Base-by-base conservation (phyloP, 768 basidiomycete genomes). In the Agrocybe chaxingu region DNA sequence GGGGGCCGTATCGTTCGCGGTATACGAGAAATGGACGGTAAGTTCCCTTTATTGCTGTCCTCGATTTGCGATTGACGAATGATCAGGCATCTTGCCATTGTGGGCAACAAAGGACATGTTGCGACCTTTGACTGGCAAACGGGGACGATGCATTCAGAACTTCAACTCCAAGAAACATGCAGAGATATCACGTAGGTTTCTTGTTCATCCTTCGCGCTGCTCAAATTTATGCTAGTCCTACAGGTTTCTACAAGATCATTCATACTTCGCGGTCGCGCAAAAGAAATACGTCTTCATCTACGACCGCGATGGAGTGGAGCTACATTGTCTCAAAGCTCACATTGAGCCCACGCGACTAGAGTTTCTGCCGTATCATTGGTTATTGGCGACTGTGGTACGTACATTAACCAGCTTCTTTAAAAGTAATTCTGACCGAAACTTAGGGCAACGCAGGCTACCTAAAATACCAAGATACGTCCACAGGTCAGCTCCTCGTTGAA, bases 381-480 rank as follows among this genome's bases (percentile, higher is more conserved):
- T 99, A 8, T 79, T 99, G 2, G 91, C 83, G 8, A 86, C 82
- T 53, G 76, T 93, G 11, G 92, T 94, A 63, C 50, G 88, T 76
- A 18, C 32, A 9, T 34, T 16, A 12, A 35, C 6, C 16, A n/a
- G 1, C 16, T n/a, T 24, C 33, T 41, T 41, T n/a, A 7, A 19
- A 35, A 29, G 41, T 43, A 45, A 29, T 53, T 16, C 36, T 48
- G 32, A 41, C 19, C 52, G 30, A 42, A 24, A 12, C 35, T 8
- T 45, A 84, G 91, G 92, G 94, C 6, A 89, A 94, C 61, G 73
- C 91, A 10, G 96, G 97, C 2, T 91, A 85, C 66, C 75, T 98
- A 0, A 95, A 95, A 71, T 99, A 98, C 70, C 93, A 96, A 71
- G 97, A 99, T 63, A 95, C 92, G 0, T 93, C 96, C 3, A 98